Evolutionary conservation across 345 rosid genomes (phyloP).

Genomic region (Laguncularia racemosa): DNA sequence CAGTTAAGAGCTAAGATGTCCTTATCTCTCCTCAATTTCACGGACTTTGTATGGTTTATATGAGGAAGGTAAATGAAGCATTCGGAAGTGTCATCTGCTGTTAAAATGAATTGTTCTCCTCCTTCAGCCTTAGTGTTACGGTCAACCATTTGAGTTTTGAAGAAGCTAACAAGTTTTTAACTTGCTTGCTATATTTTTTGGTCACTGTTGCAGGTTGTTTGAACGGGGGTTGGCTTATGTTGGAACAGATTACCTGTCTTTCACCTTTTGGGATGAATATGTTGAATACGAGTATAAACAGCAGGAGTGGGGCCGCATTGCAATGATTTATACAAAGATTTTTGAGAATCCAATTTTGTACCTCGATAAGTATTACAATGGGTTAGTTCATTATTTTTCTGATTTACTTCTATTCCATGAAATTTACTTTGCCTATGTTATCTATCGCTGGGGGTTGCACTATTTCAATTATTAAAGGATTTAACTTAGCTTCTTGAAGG

Average conservation of each 20-base stretch:
- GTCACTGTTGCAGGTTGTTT: slow-evolving; percentile 54
- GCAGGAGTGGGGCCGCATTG: slow-evolving; percentile 74
- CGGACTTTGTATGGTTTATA: slow-evolving; percentile 71
- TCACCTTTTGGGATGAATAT: slow-evolving; percentile 88
- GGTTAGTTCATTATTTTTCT: slow-evolving; percentile 27
- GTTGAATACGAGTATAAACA: slow-evolving; percentile 91
- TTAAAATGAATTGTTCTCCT: slow-evolving; percentile 73
- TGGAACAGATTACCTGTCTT: slow-evolving; percentile 84
- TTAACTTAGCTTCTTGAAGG: no score
- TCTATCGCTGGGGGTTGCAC: no score
- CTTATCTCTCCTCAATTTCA: slow-evolving; percentile 73
- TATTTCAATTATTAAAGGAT: no score
- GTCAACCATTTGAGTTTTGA: slow-evolving; percentile 16
- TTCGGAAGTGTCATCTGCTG: slow-evolving; percentile 59
- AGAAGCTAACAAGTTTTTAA: no score
- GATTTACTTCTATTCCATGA: background rate
- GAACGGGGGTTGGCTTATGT: slow-evolving; percentile 86
- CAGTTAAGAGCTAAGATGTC: slow-evolving; percentile 87
- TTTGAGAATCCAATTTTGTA: slow-evolving; percentile 81
- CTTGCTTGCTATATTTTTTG: slow-evolving; percentile 2
- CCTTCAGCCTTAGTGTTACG: slow-evolving; percentile 41
- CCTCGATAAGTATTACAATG: slow-evolving; percentile 66
- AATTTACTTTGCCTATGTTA: no score
- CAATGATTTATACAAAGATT: slow-evolving; percentile 71
- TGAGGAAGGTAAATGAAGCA: slow-evolving; percentile 93